Conservation (phyloP, 2,329 filamentous ascomycete genomes). For the Venturia effusa region DNA sequence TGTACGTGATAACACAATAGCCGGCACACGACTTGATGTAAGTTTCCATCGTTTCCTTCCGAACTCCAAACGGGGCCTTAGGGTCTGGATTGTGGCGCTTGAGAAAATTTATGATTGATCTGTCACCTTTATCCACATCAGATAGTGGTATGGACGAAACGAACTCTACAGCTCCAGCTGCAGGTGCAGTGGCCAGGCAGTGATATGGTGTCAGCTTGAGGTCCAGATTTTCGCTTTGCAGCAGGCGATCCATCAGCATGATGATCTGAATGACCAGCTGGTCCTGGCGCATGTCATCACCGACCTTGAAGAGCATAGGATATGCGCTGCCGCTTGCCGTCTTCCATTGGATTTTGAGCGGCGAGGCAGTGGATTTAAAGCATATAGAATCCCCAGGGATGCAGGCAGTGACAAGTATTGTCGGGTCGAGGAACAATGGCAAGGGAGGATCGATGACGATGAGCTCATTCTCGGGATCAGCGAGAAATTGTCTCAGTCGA, state of each 20-base stretch:
- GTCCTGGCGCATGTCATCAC: constrained; percentile 91
- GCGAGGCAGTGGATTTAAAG: constrained; percentile 90
- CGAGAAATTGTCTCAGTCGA: constrained; percentile 70
- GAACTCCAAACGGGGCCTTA: constrained; percentile 68
- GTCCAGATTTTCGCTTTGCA: constrained; percentile 93
- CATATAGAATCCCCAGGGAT: constrained; percentile 78
- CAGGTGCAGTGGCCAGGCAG: constrained; percentile 84
- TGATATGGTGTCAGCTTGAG: constrained; percentile 92
- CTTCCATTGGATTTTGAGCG: constrained; percentile 83
- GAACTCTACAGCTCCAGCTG: constrained; percentile 86
- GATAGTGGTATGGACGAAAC: constrained; percentile 78
- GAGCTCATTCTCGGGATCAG: constrained; percentile 85
- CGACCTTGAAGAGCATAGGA: constrained; percentile 92
- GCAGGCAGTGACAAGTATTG: constrained; percentile 66
- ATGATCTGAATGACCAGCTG: constrained; percentile 97
- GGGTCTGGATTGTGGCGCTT: constrained; percentile 83
- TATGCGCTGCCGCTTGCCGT: constrained; percentile 66
- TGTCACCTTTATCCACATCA: constrained; percentile 73
- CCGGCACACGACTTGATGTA: constrained; percentile 94
- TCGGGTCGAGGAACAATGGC: constrained; percentile 79
- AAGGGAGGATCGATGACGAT: constrained; percentile 73
- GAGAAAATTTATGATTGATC: constrained; percentile 70
- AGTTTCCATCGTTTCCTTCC: constrained; percentile 86
- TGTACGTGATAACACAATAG: constrained; percentile 97
- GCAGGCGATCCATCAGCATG: constrained; percentile 89